Percentiles rank a stretch among this genome's conserved stretches.
These are phyloP conservation scores for Scheffersomyces insectosa DNA, from an alignment of 1,139 yeast genomes.

Conservation along the genomic window DNA sequence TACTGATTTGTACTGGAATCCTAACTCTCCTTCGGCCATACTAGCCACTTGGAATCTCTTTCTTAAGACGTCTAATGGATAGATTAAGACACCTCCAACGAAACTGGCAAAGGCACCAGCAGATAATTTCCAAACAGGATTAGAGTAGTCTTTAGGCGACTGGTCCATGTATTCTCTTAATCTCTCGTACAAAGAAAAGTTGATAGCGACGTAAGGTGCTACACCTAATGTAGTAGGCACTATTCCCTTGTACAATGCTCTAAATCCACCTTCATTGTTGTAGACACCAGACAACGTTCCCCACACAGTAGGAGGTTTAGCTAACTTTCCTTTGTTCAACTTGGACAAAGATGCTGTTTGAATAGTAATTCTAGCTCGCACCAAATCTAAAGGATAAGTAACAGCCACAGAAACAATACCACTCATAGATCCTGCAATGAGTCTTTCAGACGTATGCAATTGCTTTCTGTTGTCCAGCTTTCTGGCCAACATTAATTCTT, in stretches of 20 bases:
- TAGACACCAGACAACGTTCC: conserved; percentile 61
- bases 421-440: conserved; percentile 77
- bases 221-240: conserved; percentile 90
- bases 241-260: conserved; percentile 80
- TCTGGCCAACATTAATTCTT: conserved; percentile 39
- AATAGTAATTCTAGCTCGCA: conserved; percentile 84
- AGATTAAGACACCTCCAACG: conserved; percentile 80
- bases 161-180: conserved; percentile 58
- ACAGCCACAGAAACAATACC: conserved; percentile 80
- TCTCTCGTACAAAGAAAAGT: conserved; percentile 86
- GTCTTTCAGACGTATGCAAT: conserved; percentile 44
- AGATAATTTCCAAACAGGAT: conserved; percentile 58
- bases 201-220: conserved; percentile 93
- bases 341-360: conserved; percentile 78
- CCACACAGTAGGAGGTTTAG: conserved; percentile 69
- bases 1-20: conserved; percentile 76
- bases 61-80: conserved; percentile 87
- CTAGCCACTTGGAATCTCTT: conserved; percentile 89
- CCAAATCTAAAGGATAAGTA: conserved; percentile 90
- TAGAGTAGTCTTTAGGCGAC: conserved; percentile 36
- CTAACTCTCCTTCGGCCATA: conserved; percentile 76
- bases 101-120: conserved; percentile 77
- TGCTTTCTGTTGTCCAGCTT: conserved; percentile 30
- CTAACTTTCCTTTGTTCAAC: conserved; percentile 44
- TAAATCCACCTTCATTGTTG: conserved; percentile 75